Base-by-base conservation (phyloP, 306 rosid genomes). In the Urtica urens region DNA sequence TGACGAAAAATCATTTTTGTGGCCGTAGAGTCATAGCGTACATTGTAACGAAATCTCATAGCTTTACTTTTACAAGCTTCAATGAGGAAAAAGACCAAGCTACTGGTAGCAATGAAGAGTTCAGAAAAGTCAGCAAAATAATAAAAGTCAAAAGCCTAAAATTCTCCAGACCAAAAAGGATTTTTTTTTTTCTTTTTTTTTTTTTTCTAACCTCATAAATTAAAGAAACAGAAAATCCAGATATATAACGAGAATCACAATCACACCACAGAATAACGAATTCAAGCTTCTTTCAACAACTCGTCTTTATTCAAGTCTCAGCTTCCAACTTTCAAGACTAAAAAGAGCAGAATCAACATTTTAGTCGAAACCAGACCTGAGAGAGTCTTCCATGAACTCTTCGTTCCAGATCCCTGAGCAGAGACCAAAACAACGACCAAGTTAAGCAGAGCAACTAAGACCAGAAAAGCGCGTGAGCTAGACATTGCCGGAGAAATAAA, bases 321-420 rank as follows among this genome's bases (percentile, higher is more conserved):
- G n/a, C n/a, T n/a, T n/a, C n/a, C n/a, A n/a, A n/a, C n/a, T n/a
- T n/a, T n/a, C n/a, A 56, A 48, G 46, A 56, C 2, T 11, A 28
- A 35, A 51, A 21, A 26, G 20, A 25, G 5, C 8, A 31, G 17
- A 49, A 3, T 53, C 49, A 30, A 2, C 1, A 14, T 33, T 27
- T n/a, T 14, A 2, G n/a, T n/a, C n/a, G n/a, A 11, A 51, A 9
- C 10, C 30, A 22, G 10, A 90, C 97, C 95, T 1, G 6, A 19
- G 35, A 84, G 87, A 10, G 97, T 84, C 17, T 66, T 60, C 97
- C 92, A 90, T 21, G 3, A 49, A 57, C 41, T 24, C 1, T 57
- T 47, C 30, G 10, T 22, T 10, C 44, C 49, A 68, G 95, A 79
- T 79, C 85, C 63, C 85, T 79, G 80, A 73, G 94, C 94, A 27